Evolutionary conservation across 2,329 filamentous ascomycete species (phyloP).

Genomic region (Penicillium sp.): DNA sequence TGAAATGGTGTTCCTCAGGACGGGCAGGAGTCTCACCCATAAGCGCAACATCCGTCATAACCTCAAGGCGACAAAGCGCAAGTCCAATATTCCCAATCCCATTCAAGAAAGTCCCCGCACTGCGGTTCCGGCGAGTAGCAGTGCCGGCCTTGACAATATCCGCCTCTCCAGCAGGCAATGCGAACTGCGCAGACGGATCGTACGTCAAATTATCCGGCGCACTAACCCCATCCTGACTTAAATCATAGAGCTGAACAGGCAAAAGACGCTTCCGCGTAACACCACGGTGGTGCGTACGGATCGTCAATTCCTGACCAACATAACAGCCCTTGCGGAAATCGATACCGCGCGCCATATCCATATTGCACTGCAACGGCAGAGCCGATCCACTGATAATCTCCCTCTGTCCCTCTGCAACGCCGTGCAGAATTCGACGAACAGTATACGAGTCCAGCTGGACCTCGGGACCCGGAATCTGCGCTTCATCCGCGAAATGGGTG

Average conservation of each 20-base stretch:
- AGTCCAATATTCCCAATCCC: constrained; percentile 83
- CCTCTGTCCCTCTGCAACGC: constrained; percentile 76
- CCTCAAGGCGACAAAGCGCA: constrained; percentile 79
- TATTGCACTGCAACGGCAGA: constrained; percentile 82
- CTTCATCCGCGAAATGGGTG: constrained; percentile 31
- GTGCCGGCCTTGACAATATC: constrained; percentile 54
- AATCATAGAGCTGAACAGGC: constrained; percentile 69
- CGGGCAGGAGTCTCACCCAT: constrained; percentile 63
- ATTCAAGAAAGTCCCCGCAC: constrained; percentile 73
- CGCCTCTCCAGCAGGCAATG: constrained; percentile 38
- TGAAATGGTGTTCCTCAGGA: constrained; percentile 60
- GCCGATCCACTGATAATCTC: constrained; percentile 71
- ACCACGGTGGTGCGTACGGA: constrained; percentile 89
- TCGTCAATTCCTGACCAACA: constrained; percentile 92
- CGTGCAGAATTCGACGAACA: constrained; percentile 71
- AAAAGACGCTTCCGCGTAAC: constrained; percentile 88
- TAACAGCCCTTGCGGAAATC: constrained; percentile 97
- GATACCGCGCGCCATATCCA: constrained; percentile 79
- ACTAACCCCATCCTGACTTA: constrained; percentile 34
- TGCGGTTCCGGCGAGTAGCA: constrained; percentile 54
- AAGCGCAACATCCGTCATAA: constrained; percentile 77
- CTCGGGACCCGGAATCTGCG: constrained; percentile 45
- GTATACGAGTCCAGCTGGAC: constrained; percentile 62
- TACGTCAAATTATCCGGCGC: constrained; percentile 50
- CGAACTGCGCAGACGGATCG: constrained; percentile 25